Percentiles rank a stretch among this genome's conserved stretches.
Evolutionary conservation across 116 monocot genomes (phyloP).

Genomic region (Dioscorea cayenensis): DNA sequence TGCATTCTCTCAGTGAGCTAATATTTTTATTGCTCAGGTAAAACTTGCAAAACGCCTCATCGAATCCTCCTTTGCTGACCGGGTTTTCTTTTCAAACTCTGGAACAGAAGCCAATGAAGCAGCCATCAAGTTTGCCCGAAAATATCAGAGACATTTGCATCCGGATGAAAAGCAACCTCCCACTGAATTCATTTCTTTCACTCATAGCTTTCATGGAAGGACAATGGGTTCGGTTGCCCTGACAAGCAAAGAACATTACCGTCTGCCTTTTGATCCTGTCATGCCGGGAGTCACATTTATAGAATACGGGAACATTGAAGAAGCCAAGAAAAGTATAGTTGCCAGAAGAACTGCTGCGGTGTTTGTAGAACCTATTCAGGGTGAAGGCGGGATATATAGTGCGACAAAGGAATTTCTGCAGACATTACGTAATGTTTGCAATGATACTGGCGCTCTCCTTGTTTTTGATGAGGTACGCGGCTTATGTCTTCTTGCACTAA

Average conservation of each 20-base stretch:
- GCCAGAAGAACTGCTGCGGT: slow-evolving; percentile 74
- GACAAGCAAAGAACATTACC: slow-evolving; percentile 84
- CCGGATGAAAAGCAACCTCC: slow-evolving; percentile 26
- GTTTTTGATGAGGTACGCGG: slow-evolving; percentile 83
- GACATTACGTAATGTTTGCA: slow-evolving; percentile 51
- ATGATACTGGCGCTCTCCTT: slow-evolving; percentile 68
- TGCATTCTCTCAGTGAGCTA: too few species aligned
- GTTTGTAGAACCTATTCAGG: slow-evolving; percentile 95
- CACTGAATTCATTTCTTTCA: slow-evolving; percentile 73
- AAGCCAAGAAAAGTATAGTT: slow-evolving; percentile 33
- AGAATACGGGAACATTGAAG: slow-evolving; percentile 73
- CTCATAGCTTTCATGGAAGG: slow-evolving; percentile 85
- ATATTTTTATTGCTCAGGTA: slow-evolving; percentile 31
- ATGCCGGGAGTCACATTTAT: slow-evolving; percentile 90
- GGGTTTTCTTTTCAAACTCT: slow-evolving; percentile 87
- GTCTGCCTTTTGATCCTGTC: slow-evolving; percentile 83
- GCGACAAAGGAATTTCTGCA: slow-evolving; percentile 77
- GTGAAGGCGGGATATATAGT: slow-evolving; percentile 94
- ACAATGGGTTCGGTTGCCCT: slow-evolving; percentile 86
- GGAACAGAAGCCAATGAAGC: slow-evolving; percentile 99
- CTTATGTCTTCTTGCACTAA: background rate
- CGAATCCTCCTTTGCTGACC: slow-evolving; percentile 76
- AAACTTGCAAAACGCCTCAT: slow-evolving; percentile 68
- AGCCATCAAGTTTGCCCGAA: slow-evolving; percentile 88
- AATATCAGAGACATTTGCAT: slow-evolving; percentile 49